These are phyloP conservation scores for Tolypocladium inflatum DNA, from an alignment of 2,329 filamentous ascomycete genomes.

Conservation along the genomic window DNA sequence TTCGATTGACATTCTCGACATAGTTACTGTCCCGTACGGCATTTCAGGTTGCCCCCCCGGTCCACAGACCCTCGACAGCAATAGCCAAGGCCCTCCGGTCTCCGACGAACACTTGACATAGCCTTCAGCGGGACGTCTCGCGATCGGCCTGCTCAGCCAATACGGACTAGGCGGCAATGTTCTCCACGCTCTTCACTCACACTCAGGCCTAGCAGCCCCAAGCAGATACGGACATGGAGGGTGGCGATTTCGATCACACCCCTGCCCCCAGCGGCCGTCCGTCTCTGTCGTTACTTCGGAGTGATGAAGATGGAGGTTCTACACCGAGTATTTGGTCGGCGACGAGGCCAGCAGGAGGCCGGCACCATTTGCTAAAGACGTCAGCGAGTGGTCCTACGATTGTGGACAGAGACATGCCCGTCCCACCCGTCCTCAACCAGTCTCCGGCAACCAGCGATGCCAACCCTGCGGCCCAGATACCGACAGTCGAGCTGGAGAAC, in stretches of 20 bases:
- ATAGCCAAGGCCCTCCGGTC: not conserved
- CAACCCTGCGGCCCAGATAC: not conserved
- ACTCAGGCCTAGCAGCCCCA: constrained; percentile 9
- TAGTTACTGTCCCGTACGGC: not conserved
- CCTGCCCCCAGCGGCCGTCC: constrained; percentile 20
- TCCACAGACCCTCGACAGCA: not conserved
- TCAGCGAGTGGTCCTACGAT: constrained; percentile 7
- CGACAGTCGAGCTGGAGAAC: constrained; percentile 4
- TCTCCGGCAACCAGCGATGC: constrained; percentile 1
- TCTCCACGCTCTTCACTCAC: constrained; percentile 12
- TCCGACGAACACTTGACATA: not conserved
- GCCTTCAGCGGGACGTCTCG: not conserved
- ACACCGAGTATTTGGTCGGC: constrained; percentile 1
- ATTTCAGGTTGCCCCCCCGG: too few relatives aligned
- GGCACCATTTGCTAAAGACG: constrained; percentile 16
- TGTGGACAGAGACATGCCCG: constrained; percentile 11
- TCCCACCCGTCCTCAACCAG: constrained; percentile 7
- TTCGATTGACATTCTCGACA: not conserved
- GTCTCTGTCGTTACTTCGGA: constrained; percentile 13
- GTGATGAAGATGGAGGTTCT: constrained; percentile 4
- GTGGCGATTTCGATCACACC: constrained; percentile 21
- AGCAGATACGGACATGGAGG: constrained; percentile 9
- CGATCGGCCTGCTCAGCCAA: not conserved
- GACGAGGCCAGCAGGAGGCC: constrained; percentile 3
- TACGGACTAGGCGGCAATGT: constrained; percentile 1